phyloP scores from a whole-genome alignment of 2,329 filamentous ascomycete species.

The Microcyclosporella mali region DNA sequence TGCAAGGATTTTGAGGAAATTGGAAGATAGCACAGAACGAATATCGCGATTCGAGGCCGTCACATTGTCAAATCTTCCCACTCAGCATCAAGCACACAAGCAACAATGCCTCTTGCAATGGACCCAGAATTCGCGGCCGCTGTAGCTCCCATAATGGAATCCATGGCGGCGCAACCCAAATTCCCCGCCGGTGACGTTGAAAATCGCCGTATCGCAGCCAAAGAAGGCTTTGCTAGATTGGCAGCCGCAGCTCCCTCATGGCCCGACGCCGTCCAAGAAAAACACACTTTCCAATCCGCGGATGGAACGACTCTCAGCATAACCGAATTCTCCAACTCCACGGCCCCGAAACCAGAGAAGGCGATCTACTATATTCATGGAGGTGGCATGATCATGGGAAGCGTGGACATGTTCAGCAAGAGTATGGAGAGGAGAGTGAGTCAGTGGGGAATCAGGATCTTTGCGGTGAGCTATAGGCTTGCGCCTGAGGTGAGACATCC shows the following conservation, averaged over 20 bases:
- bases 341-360: neutral
- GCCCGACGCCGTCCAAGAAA: conserved; percentile 7
- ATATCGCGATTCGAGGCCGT: too few species aligned
- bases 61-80: too few species aligned
- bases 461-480: conserved; percentile 15
- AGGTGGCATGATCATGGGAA: conserved; percentile 15
- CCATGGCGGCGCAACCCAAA: conserved; percentile 8
- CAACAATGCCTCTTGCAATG: conserved; percentile 10
- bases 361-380: conserved; percentile 14
- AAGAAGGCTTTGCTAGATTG: conserved; percentile 2
- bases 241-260: conserved; percentile 3
- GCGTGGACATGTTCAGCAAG: conserved; percentile 12
- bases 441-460: conserved; percentile 5
- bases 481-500: conserved; percentile 18
- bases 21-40: too few species aligned
- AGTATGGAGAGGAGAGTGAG: neutral
- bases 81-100: neutral
- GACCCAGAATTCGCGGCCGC: conserved; percentile 14
- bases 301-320: conserved; percentile 12
- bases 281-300: conserved; percentile 6
- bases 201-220: conserved; percentile 7
- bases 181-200: conserved; percentile 14
- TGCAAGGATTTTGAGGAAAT: too few species aligned
- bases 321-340: conserved; percentile 10
- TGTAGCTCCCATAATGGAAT: conserved; percentile 10